Base-by-base conservation (phyloP, 495 filamentous ascomycete species). In the Bathelium albidoporum region DNA sequence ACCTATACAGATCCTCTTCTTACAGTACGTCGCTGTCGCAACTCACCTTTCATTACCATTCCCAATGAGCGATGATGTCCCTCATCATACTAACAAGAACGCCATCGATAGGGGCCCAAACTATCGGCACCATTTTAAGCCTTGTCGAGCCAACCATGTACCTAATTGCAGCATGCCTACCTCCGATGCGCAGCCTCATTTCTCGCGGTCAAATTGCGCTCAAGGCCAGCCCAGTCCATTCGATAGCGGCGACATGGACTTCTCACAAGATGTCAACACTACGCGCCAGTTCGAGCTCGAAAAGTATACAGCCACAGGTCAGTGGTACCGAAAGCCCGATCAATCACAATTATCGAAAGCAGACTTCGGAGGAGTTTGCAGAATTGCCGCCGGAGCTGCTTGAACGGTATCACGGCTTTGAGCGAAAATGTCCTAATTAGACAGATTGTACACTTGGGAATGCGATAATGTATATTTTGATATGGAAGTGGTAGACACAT, bases 91-190 rank as follows among this genome's bases (percentile, higher is more conserved):
- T 41, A 41, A 41, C 36, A 16, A 41, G 36, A 7, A 16, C 36
- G 36, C 36, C 7, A 7, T 41, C 22, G 11, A 20, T 20, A 49
- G 44, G 22, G n/a, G 10, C n/a, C 10, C 14, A 20, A 20, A 49
- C 44, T 5, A 20, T 49, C 22, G 44, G 12, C 44, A 49, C 44
- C 18, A 49, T 49, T 18, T 20, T 49, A 20, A 49, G 11, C 44
- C 44, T 49, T 20, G 44, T 49, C 44, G 44, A 49, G n/a, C 44
- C 44, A 20, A 49, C 44, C 44, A 49, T 49, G 44, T 49, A 49
- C 22, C 44, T 49, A 12, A 49, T 49, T 20, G 44, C 44, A 20
- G 44, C 44, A 18, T 49, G 44, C 44, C 1, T 49, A 20, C 44
- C 44, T 5, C 44, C 44, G n/a, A 49, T 49, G n/a, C 10, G 44